Base-by-base conservation (phyloP, 1,284 basidiomycete genomes). In the Sphaerobolus stellatus region DNA sequence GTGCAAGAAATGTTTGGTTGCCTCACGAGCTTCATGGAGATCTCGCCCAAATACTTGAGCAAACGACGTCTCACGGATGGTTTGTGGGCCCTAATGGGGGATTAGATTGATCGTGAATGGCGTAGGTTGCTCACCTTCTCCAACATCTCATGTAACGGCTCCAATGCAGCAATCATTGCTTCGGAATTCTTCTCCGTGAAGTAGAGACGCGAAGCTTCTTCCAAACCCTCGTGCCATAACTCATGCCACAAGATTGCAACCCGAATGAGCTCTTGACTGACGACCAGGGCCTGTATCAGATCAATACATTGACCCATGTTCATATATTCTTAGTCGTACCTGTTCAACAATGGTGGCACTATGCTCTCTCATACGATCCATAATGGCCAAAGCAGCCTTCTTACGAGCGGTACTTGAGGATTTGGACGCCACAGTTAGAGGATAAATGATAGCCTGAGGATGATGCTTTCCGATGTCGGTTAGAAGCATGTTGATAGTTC, bases 171-270 rank as follows among this genome's bases (percentile, higher is more conserved):
- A 66, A 98, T 98, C 97, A 99, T 99, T 16, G 91, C 97, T 61
- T 95, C 92, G n/a, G 96, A 90, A 69, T 99, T 98, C 69, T 95
- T 93, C 65, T 99, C 97, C 18, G 94, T 97, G 76, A 96, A 99
- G 76, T 96, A 99, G 48, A 96, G 77, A 50, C 97, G 84, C 11
- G 95, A 98, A 2, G 97, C 97, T 71, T 99, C 97, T 73, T 99
- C 97, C 24, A 99, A 78, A 13, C 94, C 95, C 75, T 99, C 97
- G 66, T 98, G 94, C 97, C 97, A 99, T 65, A 97, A 80, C 70
- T 99, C 97, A 66, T 99, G 95, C 97, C 97, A 99, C 18, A 99
- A 76, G 59, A 99, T 99, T 2, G 97, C 97, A 3, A 98, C 94
- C 14, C 97, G 88, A 61, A 99, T 98, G 29, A 99, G 82, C 70